Evolutionary conservation across 306 rosid species (phyloP).

Genomic region (Gleditsia sinensis): DNA sequence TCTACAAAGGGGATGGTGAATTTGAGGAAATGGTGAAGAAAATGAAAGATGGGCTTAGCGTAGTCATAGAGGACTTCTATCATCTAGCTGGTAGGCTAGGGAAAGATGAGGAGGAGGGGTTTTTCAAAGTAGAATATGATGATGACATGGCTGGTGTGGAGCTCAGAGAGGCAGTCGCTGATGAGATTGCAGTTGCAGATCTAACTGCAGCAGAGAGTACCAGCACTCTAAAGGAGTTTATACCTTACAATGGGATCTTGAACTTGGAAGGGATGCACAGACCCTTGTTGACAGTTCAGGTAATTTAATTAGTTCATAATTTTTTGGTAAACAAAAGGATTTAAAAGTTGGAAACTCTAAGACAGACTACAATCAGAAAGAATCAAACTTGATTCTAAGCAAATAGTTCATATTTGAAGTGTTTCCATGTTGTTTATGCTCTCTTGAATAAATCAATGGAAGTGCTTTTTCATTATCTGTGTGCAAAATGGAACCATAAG

Average conservation of each 20-base stretch:
- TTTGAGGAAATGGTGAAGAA: slow-evolving; percentile 67
- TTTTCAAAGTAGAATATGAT: slow-evolving; percentile 74
- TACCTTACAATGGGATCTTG: slow-evolving; percentile 67
- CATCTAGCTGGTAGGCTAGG: slow-evolving; percentile 86
- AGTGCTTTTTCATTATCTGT: too few species aligned
- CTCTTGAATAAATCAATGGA: too few species aligned
- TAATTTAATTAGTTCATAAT: too few species aligned
- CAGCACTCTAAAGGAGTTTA: slow-evolving; percentile 55
- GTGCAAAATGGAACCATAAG: too few species aligned
- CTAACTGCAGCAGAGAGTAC: slow-evolving; percentile 68
- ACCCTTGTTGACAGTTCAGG: slow-evolving; percentile 89
- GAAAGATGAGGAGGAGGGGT: slow-evolving; percentile 83
- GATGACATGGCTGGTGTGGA: slow-evolving; percentile 70
- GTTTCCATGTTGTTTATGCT: too few species aligned
- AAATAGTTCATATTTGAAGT: too few species aligned
- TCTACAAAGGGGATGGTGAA: slow-evolving; percentile 58
- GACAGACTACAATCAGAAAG: too few species aligned
- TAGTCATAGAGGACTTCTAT: slow-evolving; percentile 68
- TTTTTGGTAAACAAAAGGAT: too few species aligned
- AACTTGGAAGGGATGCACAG: slow-evolving; percentile 86
- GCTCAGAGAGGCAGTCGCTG: slow-evolving; percentile 64
- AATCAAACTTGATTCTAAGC: too few species aligned
- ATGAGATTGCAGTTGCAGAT: slow-evolving; percentile 60
- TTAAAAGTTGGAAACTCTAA: too few species aligned
- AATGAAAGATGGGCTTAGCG: slow-evolving; percentile 62